Base-by-base conservation (phyloP, 106 monocot genomes). In the Amphibolis antarctica region DNA sequence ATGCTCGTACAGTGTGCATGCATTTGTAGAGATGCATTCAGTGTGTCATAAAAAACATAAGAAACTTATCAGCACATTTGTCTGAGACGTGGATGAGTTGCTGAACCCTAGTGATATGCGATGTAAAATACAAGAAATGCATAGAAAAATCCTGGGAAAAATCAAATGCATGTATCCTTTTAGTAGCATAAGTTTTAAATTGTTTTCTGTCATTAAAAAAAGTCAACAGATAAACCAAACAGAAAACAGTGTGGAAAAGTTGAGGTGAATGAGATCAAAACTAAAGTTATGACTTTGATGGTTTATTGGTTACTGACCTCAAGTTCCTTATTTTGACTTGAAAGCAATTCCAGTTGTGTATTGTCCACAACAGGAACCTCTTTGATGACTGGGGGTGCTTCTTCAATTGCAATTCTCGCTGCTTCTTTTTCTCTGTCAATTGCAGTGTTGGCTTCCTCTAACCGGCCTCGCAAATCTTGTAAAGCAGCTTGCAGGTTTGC, bases 331-430 rank as follows among this genome's bases (percentile, higher is more conserved):
- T 90, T 96, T 10, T 30, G 75, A 63, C 49, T 68, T 48, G 82
- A 79, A 51, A 96, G 50, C 58, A 76, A 23, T 54, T 89, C 86
- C 49, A 96, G 66, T 71, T 82, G 70, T 11, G 86, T 75, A 21
- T 85, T 79, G 71, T 87, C 98, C 28, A 81, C 74, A 25, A 98
- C 82, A 25, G 86, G 91, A 18, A 91, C 87, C 62, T 90, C 96
- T 70, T 86, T 83, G 61, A 98, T 80, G 18, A 86, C 78, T 64
- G 87, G 80, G 20, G 90, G 96, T 68, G 90, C 96, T 44, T 87
- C 64, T 63, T 78, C 91, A 54, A 91, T 98, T 46, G 90, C 91
- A 57, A 77, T 73, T 60, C 71, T 80, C 59, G 90, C 85, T 12
- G 75, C 87, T 73, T 98, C 98, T 65, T 66, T 79, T 81, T 87